A percentile compares a stretch with the other conserved stretches of the same genome.
phyloP scores from a whole-genome alignment of 2,329 filamentous ascomycete genomes.

The Aspergillus sp. region DNA sequence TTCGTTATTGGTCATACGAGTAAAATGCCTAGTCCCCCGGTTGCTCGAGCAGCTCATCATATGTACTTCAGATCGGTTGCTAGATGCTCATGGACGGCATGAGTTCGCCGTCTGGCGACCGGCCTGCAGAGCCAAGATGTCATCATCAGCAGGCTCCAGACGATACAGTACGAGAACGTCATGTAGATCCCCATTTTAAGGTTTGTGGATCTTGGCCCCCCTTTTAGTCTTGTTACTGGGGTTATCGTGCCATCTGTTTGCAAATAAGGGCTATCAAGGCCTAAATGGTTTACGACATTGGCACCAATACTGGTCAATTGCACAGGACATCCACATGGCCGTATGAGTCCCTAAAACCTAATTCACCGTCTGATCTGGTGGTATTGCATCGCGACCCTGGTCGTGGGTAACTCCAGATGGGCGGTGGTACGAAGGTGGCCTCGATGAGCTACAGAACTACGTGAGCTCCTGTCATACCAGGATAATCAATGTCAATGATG shows the following conservation, averaged over 20 bases:
- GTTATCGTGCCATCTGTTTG: conserved; percentile 33
- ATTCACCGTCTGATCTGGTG: conserved; percentile 23
- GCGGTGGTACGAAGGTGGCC: conserved; percentile 35
- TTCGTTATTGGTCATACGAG: conserved; percentile 27
- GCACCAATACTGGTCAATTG: conserved; percentile 18
- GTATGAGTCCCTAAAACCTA: conserved; percentile 29
- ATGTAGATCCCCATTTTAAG: conserved; percentile 7
- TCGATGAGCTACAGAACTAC: conserved; percentile 28
- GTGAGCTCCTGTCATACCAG: conserved; percentile 14
- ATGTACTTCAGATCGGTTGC: conserved; percentile 21
- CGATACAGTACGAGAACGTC: conserved; percentile 16
- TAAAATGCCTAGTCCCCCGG: conserved; percentile 27
- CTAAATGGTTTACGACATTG: conserved; percentile 14
- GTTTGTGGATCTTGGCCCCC: conserved; percentile 8
- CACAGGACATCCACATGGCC: conserved; percentile 35
- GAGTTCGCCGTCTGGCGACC: conserved; percentile 7
- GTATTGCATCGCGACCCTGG: conserved; percentile 21
- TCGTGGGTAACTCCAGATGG: conserved; percentile 33
- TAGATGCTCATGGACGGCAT: conserved; percentile 16
- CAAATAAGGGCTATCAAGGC: conserved; percentile 24
- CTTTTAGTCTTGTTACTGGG: conserved; percentile 15
- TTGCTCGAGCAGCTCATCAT: conserved; percentile 19
- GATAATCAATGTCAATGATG: conserved; percentile 14
- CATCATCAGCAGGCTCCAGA: background rate
- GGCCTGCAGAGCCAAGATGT: conserved; percentile 1